Evolutionary conservation across 805 yeast genomes (phyloP), one percentile per base, ranked within the genome.

Genomic region (Schizosaccharomyces pombe): DNA sequence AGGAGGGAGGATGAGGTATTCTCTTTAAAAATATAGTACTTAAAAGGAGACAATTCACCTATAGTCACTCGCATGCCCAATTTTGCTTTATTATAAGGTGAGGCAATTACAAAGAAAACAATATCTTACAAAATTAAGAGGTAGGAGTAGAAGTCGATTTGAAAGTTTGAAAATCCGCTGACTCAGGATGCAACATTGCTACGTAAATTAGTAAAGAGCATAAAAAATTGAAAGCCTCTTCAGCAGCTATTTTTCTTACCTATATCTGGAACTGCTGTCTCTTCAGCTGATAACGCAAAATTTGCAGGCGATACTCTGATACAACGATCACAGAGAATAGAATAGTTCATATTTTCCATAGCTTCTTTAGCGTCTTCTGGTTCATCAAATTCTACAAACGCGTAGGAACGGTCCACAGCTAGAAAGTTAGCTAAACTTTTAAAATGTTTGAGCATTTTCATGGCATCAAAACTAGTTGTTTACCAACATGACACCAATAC

Each of bases 301-400:
- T 49, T 49, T 19, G 53, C 34, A 14, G 26, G 32, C 6, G 53
- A 30, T 26, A 49, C 53, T 49, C 53, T 16, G 8, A 49, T 30
- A 11, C 22, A 19, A 11, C 39, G 34, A 24, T 28, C 28, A 19
- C 19, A 49, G 14, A 49, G 14, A 5, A 19, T 24, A 16, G 39
- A 30, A 30, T 49, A 16, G 53, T 49, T 29, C 53, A 49, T 49
- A 26, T 49, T 49, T 16, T 28, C 33, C 19, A 49, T 26, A 26
- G 53, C 53, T 30, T 49, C 53, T 30, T 30, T 30, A n/a, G 33
- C 53, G 24, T 49, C 53, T 19, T 30, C 39, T 6, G 34, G 33
- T 19, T 11, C 16, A 14, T 49, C 53, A 16, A 30, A 49, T 16
- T 49, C 53, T 30, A 49, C 9, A 30, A 26, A 49, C 19, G 53